Evolutionary conservation across 306 rosid species (phyloP).

Genomic region (Pterocarpus macrocarpus): DNA sequence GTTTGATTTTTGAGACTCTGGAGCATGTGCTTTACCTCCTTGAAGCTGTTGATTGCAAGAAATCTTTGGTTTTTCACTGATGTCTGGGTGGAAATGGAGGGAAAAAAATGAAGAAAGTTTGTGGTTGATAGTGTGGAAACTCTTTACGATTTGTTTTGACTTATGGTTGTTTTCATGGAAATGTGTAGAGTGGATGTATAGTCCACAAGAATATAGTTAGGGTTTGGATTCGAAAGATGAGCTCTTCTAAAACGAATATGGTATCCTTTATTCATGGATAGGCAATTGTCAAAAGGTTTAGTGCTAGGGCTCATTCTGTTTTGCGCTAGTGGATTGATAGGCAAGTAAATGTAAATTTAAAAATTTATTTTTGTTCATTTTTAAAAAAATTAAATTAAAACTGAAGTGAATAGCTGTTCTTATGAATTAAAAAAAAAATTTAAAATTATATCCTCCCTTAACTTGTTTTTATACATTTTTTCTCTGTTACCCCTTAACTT

Average conservation of each 20-base stretch:
- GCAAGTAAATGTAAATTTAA: too few species aligned
- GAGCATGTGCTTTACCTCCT: not conserved
- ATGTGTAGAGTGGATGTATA: constrained; percentile 1
- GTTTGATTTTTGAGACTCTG: not conserved
- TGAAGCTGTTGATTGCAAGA: not conserved
- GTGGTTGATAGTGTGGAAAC: constrained; percentile 8
- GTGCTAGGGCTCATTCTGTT: constrained; percentile 15
- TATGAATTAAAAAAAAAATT: too few species aligned
- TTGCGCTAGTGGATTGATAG: too few species aligned
- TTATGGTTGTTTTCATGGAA: constrained; percentile 2
- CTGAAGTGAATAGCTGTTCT: too few species aligned
- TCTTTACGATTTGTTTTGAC: constrained; percentile 14
- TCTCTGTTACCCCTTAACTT: too few species aligned
- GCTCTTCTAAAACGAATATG: constrained; percentile 9
- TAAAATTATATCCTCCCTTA: too few species aligned
- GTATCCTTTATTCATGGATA: not conserved
- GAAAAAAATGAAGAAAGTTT: not conserved
- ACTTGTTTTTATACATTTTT: too few species aligned
- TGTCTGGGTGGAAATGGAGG: not conserved
- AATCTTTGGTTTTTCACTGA: not conserved
- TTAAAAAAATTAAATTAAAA: too few species aligned
- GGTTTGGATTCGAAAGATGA: constrained; percentile 22
- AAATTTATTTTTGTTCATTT: too few species aligned
- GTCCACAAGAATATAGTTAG: not conserved
- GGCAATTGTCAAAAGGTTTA: not conserved